Percentiles rank a stretch among this genome's conserved stretches.
Conservation (phyloP, 768 basidiomycete genomes). For the Lactarius sanguifluus region DNA sequence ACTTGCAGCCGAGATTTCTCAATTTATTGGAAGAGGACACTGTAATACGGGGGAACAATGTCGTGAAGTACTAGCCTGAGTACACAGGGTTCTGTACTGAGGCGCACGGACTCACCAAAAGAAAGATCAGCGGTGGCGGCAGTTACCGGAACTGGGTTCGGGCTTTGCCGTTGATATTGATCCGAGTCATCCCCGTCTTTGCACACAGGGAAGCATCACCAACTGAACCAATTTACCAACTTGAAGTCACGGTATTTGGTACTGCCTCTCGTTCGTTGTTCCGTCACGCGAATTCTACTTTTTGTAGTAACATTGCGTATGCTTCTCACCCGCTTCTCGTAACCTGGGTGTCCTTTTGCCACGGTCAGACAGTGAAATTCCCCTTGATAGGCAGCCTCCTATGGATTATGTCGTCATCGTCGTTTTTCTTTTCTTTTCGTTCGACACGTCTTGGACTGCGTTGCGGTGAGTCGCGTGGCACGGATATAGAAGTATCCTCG, state of each 20-base stretch:
- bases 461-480: neutral
- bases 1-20: too few relatives aligned
- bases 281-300: neutral
- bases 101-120: too few relatives aligned
- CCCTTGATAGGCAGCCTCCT: neutral
- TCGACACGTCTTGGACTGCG: neutral
- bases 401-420: neutral
- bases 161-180: neutral
- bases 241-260: neutral
- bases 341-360: neutral
- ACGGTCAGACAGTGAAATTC: neutral
- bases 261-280: neutral
- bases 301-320: conserved; percentile 1
- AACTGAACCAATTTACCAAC: neutral
- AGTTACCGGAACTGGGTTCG: neutral
- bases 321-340: neutral
- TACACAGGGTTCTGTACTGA: too few relatives aligned
- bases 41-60: too few relatives aligned
- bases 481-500: conserved; percentile 2
- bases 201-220: neutral
- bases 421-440: neutral
- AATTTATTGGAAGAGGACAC: too few relatives aligned
- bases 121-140: neutral
- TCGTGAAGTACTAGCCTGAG: too few relatives aligned
- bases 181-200: neutral